phyloP scores from a whole-genome alignment of 768 basidiomycete genomes.

The Lentinula detonsa region DNA sequence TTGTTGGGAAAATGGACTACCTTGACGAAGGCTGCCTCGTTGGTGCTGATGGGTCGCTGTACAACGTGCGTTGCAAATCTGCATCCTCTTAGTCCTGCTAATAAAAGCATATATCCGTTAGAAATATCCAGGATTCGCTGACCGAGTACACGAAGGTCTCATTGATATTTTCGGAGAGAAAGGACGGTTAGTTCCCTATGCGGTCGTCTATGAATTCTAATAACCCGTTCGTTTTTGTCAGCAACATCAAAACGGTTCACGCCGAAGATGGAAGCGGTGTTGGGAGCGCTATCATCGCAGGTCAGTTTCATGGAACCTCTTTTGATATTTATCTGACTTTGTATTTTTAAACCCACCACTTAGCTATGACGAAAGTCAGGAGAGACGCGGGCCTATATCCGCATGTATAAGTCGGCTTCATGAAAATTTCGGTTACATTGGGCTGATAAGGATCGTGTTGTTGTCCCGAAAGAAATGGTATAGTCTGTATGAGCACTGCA shows the following conservation, averaged over 20 bases:
- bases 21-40: conserved; percentile 87
- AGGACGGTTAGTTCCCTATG: conserved; percentile 60
- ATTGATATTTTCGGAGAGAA: conserved; percentile 95
- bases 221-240: background rate
- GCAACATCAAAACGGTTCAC: conserved; percentile 72
- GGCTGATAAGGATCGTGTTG: background rate
- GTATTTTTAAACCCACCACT: background rate
- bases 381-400: conserved; percentile 46
- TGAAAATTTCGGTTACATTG: background rate
- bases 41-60: conserved; percentile 91
- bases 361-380: conserved; percentile 71
- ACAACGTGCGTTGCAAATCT: conserved; percentile 59
- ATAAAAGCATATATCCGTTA: conserved; percentile 21
- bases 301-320: conserved; percentile 25
- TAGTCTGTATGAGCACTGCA: too few species aligned
- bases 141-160: conserved; percentile 88
- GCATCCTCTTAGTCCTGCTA: background rate
- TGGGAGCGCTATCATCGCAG: conserved; percentile 93
- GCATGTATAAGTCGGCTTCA: conserved; percentile 30
- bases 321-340: background rate
- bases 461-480: background rate
- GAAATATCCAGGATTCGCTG: conserved; percentile 98
- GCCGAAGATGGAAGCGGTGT: conserved; percentile 94
- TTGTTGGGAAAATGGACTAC: conserved; percentile 92
- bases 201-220: background rate